These are phyloP conservation scores for Trichosanthes cucumerina DNA, from an alignment of 306 rosid genomes.

Conservation along the genomic window DNA sequence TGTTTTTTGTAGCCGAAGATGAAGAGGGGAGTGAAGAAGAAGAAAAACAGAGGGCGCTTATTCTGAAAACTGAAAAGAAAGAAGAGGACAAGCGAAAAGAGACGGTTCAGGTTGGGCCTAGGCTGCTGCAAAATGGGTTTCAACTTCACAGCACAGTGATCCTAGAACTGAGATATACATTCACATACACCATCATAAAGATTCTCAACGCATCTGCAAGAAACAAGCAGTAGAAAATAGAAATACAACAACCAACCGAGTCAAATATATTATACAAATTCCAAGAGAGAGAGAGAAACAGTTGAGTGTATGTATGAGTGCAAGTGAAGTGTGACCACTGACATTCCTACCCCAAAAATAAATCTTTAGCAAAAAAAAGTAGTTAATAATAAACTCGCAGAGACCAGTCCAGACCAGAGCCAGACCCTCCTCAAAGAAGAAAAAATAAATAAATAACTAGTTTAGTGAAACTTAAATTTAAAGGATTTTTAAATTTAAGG, in stretches of 20 bases:
- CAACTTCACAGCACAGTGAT: constrained; percentile 33
- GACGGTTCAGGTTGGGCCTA: constrained; percentile 18
- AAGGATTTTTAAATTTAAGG: too few relatives aligned
- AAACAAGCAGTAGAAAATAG: constrained; percentile 29
- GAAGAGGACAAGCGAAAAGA: constrained; percentile 50
- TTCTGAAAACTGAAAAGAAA: constrained; percentile 34
- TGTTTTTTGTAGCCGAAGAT: background rate
- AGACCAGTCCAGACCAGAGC: background rate
- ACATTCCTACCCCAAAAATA: constrained; percentile 8
- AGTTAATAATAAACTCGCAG: background rate
- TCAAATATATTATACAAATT: constrained; percentile 31
- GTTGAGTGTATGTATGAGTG: background rate
- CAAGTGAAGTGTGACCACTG: constrained; percentile 12
- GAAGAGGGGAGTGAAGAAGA: constrained; percentile 10
- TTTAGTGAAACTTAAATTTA: too few relatives aligned
- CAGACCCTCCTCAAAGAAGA: background rate
- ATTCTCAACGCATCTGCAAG: constrained; percentile 27
- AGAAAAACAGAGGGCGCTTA: constrained; percentile 16
- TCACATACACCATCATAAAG: constrained; percentile 32
- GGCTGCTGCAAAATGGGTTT: constrained; percentile 20
- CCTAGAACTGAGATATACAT: constrained; percentile 23
- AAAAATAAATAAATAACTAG: too few relatives aligned
- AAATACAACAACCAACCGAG: constrained; percentile 32
- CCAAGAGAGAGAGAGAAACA: constrained; percentile 12
- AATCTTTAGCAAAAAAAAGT: background rate